Conservation (phyloP, 495 filamentous ascomycete species). For the Neurospora intermedia region DNA sequence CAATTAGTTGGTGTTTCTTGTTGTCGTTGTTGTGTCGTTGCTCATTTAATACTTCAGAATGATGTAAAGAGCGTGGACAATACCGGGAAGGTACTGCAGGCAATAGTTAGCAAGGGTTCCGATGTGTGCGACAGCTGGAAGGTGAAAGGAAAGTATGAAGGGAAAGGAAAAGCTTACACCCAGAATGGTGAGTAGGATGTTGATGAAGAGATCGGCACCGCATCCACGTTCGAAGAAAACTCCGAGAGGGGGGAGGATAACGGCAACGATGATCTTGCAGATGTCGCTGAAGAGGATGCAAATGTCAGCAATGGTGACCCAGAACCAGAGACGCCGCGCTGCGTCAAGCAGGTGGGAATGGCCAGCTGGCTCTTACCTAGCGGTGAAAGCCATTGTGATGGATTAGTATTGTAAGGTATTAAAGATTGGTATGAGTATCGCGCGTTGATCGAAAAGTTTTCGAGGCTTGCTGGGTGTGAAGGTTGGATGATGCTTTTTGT, state of each 20-base stretch:
- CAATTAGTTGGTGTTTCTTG: neutral
- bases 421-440: neutral
- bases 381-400: slow-evolving; percentile 52
- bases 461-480: neutral
- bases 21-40: neutral
- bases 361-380: slow-evolving; percentile 37
- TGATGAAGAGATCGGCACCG: slow-evolving; percentile 79
- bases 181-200: slow-evolving; percentile 80
- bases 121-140: neutral
- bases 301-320: neutral
- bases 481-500: neutral
- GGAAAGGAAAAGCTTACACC: slow-evolving; percentile 44
- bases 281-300: slow-evolving; percentile 51
- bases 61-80: slow-evolving; percentile 53
- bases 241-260: slow-evolving; percentile 80
- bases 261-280: slow-evolving; percentile 84
- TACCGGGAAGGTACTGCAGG: slow-evolving; percentile 41
- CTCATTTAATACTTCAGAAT: slow-evolving; percentile 36
- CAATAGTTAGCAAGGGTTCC: neutral
- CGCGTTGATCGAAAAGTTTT: neutral
- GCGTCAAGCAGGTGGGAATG: neutral
- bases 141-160: neutral
- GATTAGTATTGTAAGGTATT: neutral
- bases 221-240: slow-evolving; percentile 87
- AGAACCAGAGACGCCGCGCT: neutral